phyloP scores from a whole-genome alignment of 768 basidiomycete species.

The Trametes punicea region DNA sequence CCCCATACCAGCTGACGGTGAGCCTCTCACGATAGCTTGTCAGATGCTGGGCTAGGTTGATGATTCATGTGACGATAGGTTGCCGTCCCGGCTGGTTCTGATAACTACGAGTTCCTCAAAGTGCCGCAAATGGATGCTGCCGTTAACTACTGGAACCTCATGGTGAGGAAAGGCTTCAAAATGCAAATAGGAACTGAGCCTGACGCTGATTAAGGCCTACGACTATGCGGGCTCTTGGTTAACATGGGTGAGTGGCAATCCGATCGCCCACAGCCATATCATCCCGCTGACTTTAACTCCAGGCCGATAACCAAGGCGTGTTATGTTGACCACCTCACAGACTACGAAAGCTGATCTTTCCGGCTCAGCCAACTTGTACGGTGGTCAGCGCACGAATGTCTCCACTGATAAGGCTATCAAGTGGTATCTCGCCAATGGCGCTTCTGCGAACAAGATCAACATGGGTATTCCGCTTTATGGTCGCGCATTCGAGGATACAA shows the following conservation, averaged over 20 bases:
- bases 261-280: neutral
- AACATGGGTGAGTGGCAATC: conserved; percentile 16
- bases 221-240: conserved; percentile 82
- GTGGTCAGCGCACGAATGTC: conserved; percentile 57
- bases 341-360: neutral
- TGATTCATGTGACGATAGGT: conserved; percentile 30
- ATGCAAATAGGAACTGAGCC: neutral
- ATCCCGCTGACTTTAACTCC: neutral
- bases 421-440: conserved; percentile 57
- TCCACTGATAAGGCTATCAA: conserved; percentile 69
- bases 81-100: conserved; percentile 61
- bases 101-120: conserved; percentile 54
- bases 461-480: conserved; percentile 84
- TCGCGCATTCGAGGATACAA: conserved; percentile 68
- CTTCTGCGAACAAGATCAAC: conserved; percentile 61
- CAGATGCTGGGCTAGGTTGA: neutral
- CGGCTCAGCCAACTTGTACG: conserved; percentile 58
- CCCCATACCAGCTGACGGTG: conserved; percentile 56
- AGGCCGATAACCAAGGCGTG: conserved; percentile 43
- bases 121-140: conserved; percentile 63
- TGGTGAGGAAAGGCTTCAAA: conserved; percentile 41
- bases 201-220: conserved; percentile 54
- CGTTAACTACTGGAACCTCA: conserved; percentile 77
- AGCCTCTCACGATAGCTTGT: neutral
- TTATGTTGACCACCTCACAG: no score